Evolutionary conservation across 495 filamentous ascomycete genomes (phyloP), one percentile per base, ranked within the genome.

Genomic region (Xylaria intraflava): DNA sequence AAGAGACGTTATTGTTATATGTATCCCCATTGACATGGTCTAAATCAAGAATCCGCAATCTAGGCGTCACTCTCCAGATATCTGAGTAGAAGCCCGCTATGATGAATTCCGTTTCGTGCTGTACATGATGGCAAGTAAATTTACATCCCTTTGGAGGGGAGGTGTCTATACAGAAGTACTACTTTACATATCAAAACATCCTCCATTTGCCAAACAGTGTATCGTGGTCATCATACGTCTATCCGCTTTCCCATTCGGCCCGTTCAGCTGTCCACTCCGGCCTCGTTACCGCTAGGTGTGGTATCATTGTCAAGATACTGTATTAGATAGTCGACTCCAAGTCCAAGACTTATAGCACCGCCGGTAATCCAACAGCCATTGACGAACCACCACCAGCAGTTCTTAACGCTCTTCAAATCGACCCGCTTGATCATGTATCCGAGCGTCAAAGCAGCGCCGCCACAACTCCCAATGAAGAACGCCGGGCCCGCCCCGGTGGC

Each of bases 371-470:
- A 78, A 55, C 78, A 80, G 23, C 78, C 78, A 47, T 82, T 80
- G 38, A 80, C 75, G 55, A 98, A 98, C 94, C 94, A 98, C 86
- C 89, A 91, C 90, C 91, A 96, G 62, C 93, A 98, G 62, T 89
- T 85, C 61, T 79, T 77, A 29, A 89, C 88, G 58, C 79, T 84
- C 68, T 93, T 89, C 57, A 98, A 65, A 49, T 87, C 86, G 16
- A 95, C 94, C 62, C 76, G 86, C 76, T 81, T 86, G 29, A 97
- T 96, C 90, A 96, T 97, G 56, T 84, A 73, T 0, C 83, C 88
- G 41, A 96, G 69, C 4, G 89, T 84, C 16, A 82, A 63, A 26
- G 82, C 77, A 7, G 90, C 88, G 46, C 91, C 87, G 12, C 89
- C 92, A 65, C 90, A 96, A 61, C 86, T 88, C 8, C 88, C 85